These are phyloP conservation scores for Bipolaris gigantea DNA, from an alignment of 2,329 filamentous ascomycete genomes.

Conservation along the genomic window DNA sequence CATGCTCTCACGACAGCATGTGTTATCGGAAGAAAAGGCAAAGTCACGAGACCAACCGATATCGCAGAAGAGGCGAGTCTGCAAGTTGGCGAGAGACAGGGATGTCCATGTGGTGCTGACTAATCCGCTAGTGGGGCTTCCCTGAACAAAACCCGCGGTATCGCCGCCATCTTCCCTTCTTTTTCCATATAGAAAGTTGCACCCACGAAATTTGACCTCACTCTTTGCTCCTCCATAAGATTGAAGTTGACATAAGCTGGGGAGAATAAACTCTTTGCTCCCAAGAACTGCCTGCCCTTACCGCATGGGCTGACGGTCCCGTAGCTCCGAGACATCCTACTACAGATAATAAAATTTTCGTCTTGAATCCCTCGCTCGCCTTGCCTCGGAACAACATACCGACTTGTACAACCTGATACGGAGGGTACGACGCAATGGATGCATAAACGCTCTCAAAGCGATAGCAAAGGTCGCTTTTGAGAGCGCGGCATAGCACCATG, in stretches of 20 bases:
- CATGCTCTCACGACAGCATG: background rate
- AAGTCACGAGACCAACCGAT: no score
- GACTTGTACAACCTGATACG: slow-evolving; percentile 6
- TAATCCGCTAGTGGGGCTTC: background rate
- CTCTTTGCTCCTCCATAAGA: slow-evolving; percentile 53
- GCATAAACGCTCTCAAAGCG: slow-evolving; percentile 46
- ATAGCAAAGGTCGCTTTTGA: slow-evolving; percentile 32
- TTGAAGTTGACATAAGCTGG: slow-evolving; percentile 60
- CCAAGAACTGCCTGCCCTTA: slow-evolving; percentile 41
- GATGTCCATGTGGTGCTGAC: background rate
- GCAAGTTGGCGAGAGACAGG: background rate
- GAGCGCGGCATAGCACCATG: slow-evolving; percentile 15
- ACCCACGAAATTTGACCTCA: slow-evolving; percentile 61
- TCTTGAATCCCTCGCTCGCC: slow-evolving; percentile 9
- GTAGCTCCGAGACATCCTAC: slow-evolving; percentile 42
- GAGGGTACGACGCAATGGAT: slow-evolving; percentile 44
- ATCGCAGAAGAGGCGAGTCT: background rate
- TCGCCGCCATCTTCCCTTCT: slow-evolving; percentile 13
- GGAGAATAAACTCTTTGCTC: slow-evolving; percentile 51
- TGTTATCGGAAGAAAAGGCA: background rate
- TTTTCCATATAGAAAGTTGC: slow-evolving; percentile 43
- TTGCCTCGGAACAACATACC: slow-evolving; percentile 9
- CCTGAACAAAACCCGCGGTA: slow-evolving; percentile 21
- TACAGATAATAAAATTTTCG: slow-evolving; percentile 3
- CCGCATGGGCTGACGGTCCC: slow-evolving; percentile 40